Evolutionary conservation across 306 rosid species (phyloP).

Genomic region (Prunus persica): Prunus_persica_NCBIv2 NC_034014.1:14194501-14195000

Average conservation of each 20-base stretch:
- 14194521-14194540: background rate
- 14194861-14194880: slow-evolving; percentile 31
- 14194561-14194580: background rate
- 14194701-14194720: slow-evolving; percentile 98
- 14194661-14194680: slow-evolving; percentile 99
- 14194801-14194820: slow-evolving; percentile 97
- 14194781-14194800: slow-evolving; percentile 98
- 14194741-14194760: slow-evolving; percentile 93
- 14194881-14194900: background rate
- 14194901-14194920: background rate
- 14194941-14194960: background rate
- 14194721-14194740: slow-evolving; percentile 99
- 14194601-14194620: slow-evolving; percentile 2
- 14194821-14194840: slow-evolving; percentile 95
- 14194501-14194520: background rate
- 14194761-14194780: slow-evolving; percentile 94
- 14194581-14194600: background rate
- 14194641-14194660: slow-evolving; percentile 96
- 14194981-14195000: background rate
- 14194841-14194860: slow-evolving; percentile 98
- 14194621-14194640: slow-evolving; percentile 73
- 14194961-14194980: background rate
- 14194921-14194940: background rate
- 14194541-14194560: background rate
- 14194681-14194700: slow-evolving; percentile 93